Evolutionary conservation across 352 stramenopile species (phyloP).

Genomic region (Phytophthora sojae): DNA sequence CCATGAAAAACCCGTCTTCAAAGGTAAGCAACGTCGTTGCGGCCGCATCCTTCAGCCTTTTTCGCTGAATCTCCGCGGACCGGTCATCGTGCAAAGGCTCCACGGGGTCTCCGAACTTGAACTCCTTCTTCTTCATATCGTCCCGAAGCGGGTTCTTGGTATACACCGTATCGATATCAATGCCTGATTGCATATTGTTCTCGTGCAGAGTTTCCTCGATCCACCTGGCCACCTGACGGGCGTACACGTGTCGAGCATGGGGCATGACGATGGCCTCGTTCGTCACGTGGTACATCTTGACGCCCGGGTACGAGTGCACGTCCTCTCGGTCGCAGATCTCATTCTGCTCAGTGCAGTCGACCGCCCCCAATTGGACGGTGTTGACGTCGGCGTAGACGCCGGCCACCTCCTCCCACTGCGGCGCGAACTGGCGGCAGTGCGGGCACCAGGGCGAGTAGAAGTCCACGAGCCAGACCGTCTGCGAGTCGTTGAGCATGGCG

Average conservation of each 20-base stretch:
- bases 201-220: constrained; percentile 64
- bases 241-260: constrained; percentile 36
- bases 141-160: constrained; percentile 42
- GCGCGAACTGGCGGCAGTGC: constrained; percentile 75
- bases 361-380: constrained; percentile 62
- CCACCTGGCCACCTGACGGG: constrained; percentile 63
- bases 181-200: constrained; percentile 50
- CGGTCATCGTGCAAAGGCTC: constrained; percentile 40
- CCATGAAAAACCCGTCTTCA: constrained; percentile 79
- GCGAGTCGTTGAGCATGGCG: constrained; percentile 50
- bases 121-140: constrained; percentile 42
- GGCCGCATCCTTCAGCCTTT: constrained; percentile 66
- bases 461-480: constrained; percentile 76
- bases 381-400: constrained; percentile 56
- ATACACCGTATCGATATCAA: constrained; percentile 58
- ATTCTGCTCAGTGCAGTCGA: constrained; percentile 73
- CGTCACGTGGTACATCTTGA: constrained; percentile 71
- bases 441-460: constrained; percentile 87
- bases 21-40: constrained; percentile 65
- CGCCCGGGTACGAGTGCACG: constrained; percentile 63
- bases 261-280: constrained; percentile 46
- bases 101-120: constrained; percentile 51
- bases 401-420: constrained; percentile 69
- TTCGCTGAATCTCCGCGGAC: constrained; percentile 55
- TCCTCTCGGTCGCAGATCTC: constrained; percentile 62